Evolutionary conservation across 164 flowering plant genomes (phyloP).

Genomic region (Cinnamomum micranthum): DNA sequence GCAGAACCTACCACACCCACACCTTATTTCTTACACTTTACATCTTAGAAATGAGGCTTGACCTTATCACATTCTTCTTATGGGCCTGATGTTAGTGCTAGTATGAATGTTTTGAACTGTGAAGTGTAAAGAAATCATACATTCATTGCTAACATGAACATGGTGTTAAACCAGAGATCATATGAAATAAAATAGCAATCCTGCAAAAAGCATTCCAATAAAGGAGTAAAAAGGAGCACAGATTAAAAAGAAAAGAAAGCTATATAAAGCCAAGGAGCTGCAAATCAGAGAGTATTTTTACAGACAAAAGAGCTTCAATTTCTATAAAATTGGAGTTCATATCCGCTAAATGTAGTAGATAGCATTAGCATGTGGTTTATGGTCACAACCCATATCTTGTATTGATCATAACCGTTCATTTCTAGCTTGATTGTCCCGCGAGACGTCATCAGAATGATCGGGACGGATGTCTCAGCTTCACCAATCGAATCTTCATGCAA

Average conservation of each 20-base stretch:
- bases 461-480: constrained; percentile 46
- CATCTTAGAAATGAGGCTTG: too few relatives aligned
- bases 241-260: too few relatives aligned
- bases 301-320: constrained; percentile 10
- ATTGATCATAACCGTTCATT: constrained; percentile 64
- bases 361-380: constrained; percentile 71
- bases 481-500: constrained; percentile 49
- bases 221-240: not conserved
- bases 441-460: constrained; percentile 56
- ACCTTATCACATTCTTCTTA: too few relatives aligned
- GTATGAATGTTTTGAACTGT: too few relatives aligned
- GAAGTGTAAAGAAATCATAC: too few relatives aligned
- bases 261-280: not conserved
- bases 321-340: constrained; percentile 45
- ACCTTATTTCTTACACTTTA: too few relatives aligned
- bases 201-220: not conserved
- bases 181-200: too few relatives aligned
- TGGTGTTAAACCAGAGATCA: not conserved
- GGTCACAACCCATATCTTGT: constrained; percentile 63
- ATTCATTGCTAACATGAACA: not conserved
- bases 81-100: too few relatives aligned
- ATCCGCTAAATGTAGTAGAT: constrained; percentile 51
- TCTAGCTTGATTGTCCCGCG: constrained; percentile 68
- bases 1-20: too few relatives aligned
- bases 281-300: not conserved